Evolutionary conservation across 1,139 yeast species (phyloP).

Genomic region (Kurtzmaniella quercitrusa): DNA sequence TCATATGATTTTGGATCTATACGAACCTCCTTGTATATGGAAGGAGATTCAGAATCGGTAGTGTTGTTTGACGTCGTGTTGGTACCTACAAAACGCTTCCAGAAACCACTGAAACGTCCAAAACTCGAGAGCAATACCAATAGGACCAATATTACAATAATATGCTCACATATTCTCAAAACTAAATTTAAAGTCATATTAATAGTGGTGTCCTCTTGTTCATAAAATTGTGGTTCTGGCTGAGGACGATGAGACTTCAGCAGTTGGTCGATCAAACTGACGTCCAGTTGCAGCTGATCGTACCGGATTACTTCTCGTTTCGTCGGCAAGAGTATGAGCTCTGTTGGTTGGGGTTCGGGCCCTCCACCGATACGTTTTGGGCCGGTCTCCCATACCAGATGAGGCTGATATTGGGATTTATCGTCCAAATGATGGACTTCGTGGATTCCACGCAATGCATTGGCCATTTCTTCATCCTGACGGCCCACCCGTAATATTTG

Average conservation of each 20-base stretch:
- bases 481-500: constrained; percentile 7
- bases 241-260: constrained; percentile 3
- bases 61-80: neutral
- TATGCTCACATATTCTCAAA: constrained; percentile 45
- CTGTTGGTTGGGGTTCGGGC: neutral
- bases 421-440: constrained; percentile 29
- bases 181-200: constrained; percentile 12
- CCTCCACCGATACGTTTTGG: constrained; percentile 27
- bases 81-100: constrained; percentile 13
- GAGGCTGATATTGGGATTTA: constrained; percentile 35
- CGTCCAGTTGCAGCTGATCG: neutral
- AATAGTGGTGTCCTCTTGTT: constrained; percentile 7
- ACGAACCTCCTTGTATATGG: neutral
- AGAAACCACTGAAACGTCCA: constrained; percentile 33
- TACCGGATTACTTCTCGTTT: constrained; percentile 3
- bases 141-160: constrained; percentile 35
- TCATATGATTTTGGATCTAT: constrained; percentile 2
- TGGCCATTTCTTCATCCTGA: constrained; percentile 17
- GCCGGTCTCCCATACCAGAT: constrained; percentile 22
- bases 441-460: constrained; percentile 52
- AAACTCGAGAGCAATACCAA: constrained; percentile 25
- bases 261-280: neutral
- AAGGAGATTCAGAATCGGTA: constrained; percentile 2
- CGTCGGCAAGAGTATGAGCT: constrained; percentile 18
- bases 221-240: constrained; percentile 6